A percentile compares a stretch with the other conserved stretches of the same genome.
These are phyloP conservation scores for Yamagishiella unicocca DNA, from an alignment of 139 green algal genomes.

Conservation along the genomic window DNA sequence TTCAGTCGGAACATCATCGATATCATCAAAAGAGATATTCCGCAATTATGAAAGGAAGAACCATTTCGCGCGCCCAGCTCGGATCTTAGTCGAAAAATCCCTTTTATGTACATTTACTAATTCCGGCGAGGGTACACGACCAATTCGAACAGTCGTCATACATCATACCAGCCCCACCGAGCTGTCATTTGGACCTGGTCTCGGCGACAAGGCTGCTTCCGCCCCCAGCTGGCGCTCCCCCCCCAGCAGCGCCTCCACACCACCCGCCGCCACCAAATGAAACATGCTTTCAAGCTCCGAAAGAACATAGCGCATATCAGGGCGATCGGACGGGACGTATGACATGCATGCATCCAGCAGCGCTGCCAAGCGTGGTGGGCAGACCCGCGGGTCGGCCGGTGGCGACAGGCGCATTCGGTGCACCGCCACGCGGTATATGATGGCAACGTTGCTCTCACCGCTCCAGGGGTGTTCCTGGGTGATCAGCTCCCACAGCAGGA, in stretches of 20 bases:
- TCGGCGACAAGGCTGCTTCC: no score
- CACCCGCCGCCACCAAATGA: background rate
- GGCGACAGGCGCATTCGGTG: constrained; percentile 42
- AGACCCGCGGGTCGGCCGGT: constrained; percentile 11
- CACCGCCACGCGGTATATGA: constrained; percentile 64
- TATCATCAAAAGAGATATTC: no score
- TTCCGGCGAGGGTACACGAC: no score
- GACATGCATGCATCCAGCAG: constrained; percentile 40
- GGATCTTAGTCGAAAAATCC: no score
- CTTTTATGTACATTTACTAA: no score
- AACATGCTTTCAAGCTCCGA: constrained; percentile 24
- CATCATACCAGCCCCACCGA: no score
- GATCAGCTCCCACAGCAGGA: constrained; percentile 59
- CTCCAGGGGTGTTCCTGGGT: constrained; percentile 53
- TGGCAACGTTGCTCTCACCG: constrained; percentile 54
- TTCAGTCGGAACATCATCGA: no score
- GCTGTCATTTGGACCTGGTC: no score
- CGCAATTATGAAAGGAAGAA: no score
- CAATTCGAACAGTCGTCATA: no score
- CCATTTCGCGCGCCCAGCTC: no score
- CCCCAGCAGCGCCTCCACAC: background rate
- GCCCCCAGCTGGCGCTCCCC: no score
- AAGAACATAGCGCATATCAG: constrained; percentile 27
- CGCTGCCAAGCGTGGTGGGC: constrained; percentile 19
- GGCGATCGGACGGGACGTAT: constrained; percentile 14